These are phyloP conservation scores for Tulasnella sp. DNA, from an alignment of 768 basidiomycete species.

Conservation along the genomic window DNA sequence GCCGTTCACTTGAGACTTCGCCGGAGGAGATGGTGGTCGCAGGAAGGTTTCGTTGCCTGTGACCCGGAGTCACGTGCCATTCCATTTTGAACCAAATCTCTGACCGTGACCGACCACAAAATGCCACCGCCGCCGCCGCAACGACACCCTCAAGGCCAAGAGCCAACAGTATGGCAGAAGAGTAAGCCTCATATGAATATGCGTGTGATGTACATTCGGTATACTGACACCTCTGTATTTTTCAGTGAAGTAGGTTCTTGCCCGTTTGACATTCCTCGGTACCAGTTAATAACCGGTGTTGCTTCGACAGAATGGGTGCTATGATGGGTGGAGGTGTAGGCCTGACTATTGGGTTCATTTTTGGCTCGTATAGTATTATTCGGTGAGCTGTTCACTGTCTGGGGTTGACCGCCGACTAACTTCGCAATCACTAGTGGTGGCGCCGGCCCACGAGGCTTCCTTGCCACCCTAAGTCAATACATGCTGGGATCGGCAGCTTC, in stretches of 20 bases:
- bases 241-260: conserved; percentile 13
- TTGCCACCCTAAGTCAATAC: conserved; percentile 92
- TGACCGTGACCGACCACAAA: neutral
- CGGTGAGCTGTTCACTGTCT: conserved; percentile 45
- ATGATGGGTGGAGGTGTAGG: conserved; percentile 91
- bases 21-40: neutral
- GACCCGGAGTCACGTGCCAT: conserved; percentile 2
- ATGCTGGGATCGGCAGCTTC: conserved; percentile 98
- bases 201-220: neutral
- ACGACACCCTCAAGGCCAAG: conserved; percentile 30
- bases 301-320: conserved; percentile 67
- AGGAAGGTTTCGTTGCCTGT: neutral
- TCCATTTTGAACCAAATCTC: conserved; percentile 1
- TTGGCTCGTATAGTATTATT: conserved; percentile 87
- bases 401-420: neutral
- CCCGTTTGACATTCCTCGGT: neutral
- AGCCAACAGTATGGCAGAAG: conserved; percentile 70
- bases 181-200: conserved; percentile 37
- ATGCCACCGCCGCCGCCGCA: conserved; percentile 17
- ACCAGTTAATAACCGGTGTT: neutral
- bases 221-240: neutral
- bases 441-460: conserved; percentile 79
- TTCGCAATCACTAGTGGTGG: conserved; percentile 53
- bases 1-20: neutral
- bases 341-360: conserved; percentile 94